These are phyloP conservation scores for Biscutella laevigata DNA, from an alignment of 441 rosid genomes.

Conservation along the genomic window DNA sequence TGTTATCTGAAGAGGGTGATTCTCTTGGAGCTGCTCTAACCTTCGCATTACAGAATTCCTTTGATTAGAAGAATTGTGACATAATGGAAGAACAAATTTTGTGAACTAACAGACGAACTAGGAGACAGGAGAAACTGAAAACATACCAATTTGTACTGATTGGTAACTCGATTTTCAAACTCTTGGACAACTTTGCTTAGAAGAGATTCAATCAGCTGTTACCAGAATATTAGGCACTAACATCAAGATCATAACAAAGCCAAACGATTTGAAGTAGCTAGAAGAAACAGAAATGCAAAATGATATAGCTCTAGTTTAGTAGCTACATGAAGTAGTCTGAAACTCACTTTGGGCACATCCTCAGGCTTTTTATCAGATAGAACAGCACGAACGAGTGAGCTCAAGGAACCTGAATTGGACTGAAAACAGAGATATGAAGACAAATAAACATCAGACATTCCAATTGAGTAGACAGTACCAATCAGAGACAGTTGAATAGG, in stretches of 20 bases:
- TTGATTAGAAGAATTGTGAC: slow-evolving; percentile 5
- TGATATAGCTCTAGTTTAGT: background rate
- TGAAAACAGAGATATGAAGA: slow-evolving; percentile 25
- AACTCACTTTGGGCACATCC: slow-evolving; percentile 68
- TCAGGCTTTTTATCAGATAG: slow-evolving; percentile 77
- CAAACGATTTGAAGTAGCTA: background rate
- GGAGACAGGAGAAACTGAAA: slow-evolving; percentile 24
- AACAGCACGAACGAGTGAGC: slow-evolving; percentile 65
- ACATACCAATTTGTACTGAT: slow-evolving; percentile 57
- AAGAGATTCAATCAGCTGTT: slow-evolving; percentile 77
- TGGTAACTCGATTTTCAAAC: slow-evolving; percentile 70
- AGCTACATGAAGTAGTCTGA: background rate
- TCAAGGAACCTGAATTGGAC: slow-evolving; percentile 48
- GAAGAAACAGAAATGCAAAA: slow-evolving; percentile 4
- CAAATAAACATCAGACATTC: background rate
- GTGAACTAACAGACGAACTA: background rate
- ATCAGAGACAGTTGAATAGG: slow-evolving; percentile 22
- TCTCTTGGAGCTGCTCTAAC: slow-evolving; percentile 40
- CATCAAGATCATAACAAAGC: slow-evolving; percentile 3
- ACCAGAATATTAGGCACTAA: slow-evolving; percentile 15
- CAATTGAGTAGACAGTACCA: slow-evolving; percentile 2
- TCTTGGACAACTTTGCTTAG: slow-evolving; percentile 73
- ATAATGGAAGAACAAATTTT: slow-evolving; percentile 4
- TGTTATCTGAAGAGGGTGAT: slow-evolving; percentile 32
- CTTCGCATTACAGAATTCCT: slow-evolving; percentile 28